Conservation (phyloP, 495 filamentous ascomycete species). For the Poronia punctata region DNA sequence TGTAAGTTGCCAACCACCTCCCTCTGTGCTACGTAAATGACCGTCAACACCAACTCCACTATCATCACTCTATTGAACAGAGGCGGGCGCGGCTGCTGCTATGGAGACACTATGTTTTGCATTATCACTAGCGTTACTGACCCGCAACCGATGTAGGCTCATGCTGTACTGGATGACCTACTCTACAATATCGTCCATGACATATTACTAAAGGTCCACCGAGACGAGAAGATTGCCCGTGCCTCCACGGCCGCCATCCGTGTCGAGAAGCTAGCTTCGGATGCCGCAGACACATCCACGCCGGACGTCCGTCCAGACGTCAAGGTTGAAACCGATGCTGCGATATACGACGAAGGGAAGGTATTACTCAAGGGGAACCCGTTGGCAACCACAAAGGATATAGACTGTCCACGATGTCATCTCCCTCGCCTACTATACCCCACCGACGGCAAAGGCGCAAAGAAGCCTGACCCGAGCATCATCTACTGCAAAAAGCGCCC, state of each 20-base stretch:
- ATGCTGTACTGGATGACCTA: slow-evolving; percentile 56
- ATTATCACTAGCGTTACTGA: no score
- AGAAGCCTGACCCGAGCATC: slow-evolving; percentile 52
- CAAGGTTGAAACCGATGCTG: slow-evolving; percentile 62
- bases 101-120: no score
- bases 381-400: slow-evolving; percentile 62
- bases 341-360: slow-evolving; percentile 64
- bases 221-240: slow-evolving; percentile 66
- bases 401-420: slow-evolving; percentile 59
- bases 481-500: slow-evolving; percentile 74
- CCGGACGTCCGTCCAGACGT: slow-evolving; percentile 38
- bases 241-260: slow-evolving; percentile 66
- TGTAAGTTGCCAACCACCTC: slow-evolving; percentile 28
- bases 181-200: slow-evolving; percentile 70
- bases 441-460: slow-evolving; percentile 52
- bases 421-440: slow-evolving; percentile 59
- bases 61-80: no score
- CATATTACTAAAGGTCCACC: slow-evolving; percentile 61
- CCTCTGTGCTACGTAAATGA: slow-evolving; percentile 6
- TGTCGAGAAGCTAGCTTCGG: slow-evolving; percentile 59
- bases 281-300: slow-evolving; percentile 38
- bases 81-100: no score
- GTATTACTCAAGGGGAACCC: slow-evolving; percentile 71
- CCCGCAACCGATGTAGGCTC: slow-evolving; percentile 29
- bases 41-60: no score